Conservation (phyloP, 208 protist species). For the Leishmania tarentolae region DNA sequence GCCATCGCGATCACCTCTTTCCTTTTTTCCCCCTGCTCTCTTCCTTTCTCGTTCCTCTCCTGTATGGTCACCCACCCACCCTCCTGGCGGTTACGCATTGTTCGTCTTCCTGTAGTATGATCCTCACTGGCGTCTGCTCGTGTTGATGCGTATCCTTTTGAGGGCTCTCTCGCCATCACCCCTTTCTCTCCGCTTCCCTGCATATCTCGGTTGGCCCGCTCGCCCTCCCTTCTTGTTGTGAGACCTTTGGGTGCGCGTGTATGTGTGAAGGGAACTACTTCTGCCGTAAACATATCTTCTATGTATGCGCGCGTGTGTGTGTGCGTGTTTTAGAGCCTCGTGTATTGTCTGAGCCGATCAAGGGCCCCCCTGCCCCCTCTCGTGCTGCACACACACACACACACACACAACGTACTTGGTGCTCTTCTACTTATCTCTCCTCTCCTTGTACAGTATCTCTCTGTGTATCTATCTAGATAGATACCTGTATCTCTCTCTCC, state of each 20-base stretch:
- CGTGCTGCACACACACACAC: neutral
- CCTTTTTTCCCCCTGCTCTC: neutral
- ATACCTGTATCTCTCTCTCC: too few relatives aligned
- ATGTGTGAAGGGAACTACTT: neutral
- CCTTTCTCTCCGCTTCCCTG: neutral
- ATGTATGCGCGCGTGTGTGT: too few relatives aligned
- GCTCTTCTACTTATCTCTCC: too few relatives aligned
- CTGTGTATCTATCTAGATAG: too few relatives aligned
- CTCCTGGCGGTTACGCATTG: neutral
- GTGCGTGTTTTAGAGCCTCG: neutral
- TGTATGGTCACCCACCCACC: neutral
- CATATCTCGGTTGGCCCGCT: neutral
- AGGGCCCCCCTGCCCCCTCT: neutral
- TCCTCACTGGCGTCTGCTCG: neutral
- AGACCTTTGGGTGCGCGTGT: too few relatives aligned
- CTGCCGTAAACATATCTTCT: neutral
- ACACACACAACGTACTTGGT: neutral
- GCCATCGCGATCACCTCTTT: neutral
- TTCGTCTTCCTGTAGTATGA: neutral
- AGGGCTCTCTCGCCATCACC: neutral
- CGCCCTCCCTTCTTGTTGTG: neutral
- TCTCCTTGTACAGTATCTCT: too few relatives aligned
- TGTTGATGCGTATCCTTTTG: neutral
- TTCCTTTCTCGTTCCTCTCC: neutral
- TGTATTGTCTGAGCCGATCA: neutral